Evolutionary conservation across 139 green algal genomes (phyloP), one percentile per base, ranked within the genome.

Genomic region (Helicosporidium sp.): DNA sequence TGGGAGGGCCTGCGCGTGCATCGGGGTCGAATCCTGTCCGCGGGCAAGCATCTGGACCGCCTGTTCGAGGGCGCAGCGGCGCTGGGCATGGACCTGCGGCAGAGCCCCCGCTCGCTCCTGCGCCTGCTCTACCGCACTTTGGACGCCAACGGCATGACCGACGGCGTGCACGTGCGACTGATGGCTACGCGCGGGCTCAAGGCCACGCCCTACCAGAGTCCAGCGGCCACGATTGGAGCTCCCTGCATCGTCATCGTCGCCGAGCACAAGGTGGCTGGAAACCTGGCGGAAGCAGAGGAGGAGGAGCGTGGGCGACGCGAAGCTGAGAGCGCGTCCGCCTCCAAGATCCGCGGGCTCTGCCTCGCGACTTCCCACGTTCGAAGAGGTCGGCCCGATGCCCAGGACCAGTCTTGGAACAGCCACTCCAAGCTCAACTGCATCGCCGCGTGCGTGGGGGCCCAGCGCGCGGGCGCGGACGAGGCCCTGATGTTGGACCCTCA

Each of bases 381-480:
- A 22, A 46, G 70, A 0, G 78, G 77, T 1, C 20, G 57, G 3
- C 60, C 78, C 0, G 76, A 86, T 47, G 75, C 78, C 36, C 77
- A 55, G 28, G 46, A 55, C 37, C 54, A 41, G 16, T 43, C 18
- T 10, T 57, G 60, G 62, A 86, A 84, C 74, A 69, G 42, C 19
- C 70, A 80, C 58, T 70, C 43, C 58, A 84, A 84, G 64, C 62
- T 83, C 47, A 86, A 83, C 64, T 86, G 78, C 70, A 86, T 86
- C 41, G 49, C 63, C 0, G 78, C 78, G 2, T 85, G 77, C 68
- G 79, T 85, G 17, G 70, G 82, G 62, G 42, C 1, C 19, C 68
- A 80, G 72, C 64, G 73, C 48, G 68, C 67, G 37, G 70, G 73
- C 4, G 75, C 51, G 0, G 72, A 86, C 37, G 75, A 77, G 60